A percentile compares a stretch with the other conserved stretches of the same genome.
These are phyloP conservation scores for Metschnikowia chrysomelidarum DNA, from an alignment of 805 yeast species.

Conservation along the genomic window DNA sequence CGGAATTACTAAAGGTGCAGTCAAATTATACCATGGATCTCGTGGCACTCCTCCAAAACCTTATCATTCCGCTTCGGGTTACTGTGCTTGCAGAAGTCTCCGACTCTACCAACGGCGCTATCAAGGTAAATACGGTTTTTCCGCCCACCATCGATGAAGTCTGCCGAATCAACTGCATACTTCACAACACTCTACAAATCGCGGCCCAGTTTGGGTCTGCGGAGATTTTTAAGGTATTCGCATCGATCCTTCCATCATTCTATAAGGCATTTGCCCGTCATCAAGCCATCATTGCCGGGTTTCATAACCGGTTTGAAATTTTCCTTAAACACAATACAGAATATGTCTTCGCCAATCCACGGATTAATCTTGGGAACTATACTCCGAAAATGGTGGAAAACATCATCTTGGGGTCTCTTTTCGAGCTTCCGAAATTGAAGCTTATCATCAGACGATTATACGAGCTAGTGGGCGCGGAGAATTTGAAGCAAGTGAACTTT, in stretches of 20 bases:
- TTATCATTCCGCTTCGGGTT: slow-evolving; percentile 75
- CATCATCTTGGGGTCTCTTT: slow-evolving; percentile 58
- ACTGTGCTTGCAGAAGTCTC: slow-evolving; percentile 48
- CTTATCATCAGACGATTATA: slow-evolving; percentile 63
- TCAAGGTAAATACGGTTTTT: slow-evolving; percentile 71
- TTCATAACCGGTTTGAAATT: slow-evolving; percentile 50
- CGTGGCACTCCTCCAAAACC: slow-evolving; percentile 73
- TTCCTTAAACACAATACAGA: slow-evolving; percentile 30
- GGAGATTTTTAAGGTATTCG: slow-evolving; percentile 79
- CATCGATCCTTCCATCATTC: slow-evolving; percentile 81
- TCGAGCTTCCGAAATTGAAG: slow-evolving; percentile 70
- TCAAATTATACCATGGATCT: slow-evolving; percentile 69
- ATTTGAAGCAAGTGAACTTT: slow-evolving; percentile 19
- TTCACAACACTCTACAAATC: slow-evolving; percentile 66
- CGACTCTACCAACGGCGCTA: slow-evolving; percentile 52
- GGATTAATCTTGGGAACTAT: slow-evolving; percentile 30
- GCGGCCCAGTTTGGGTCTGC: slow-evolving; percentile 69
- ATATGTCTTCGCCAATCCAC: slow-evolving; percentile 28
- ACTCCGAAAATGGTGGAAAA: slow-evolving; percentile 34
- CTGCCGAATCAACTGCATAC: slow-evolving; percentile 82
- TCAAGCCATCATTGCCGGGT: slow-evolving; percentile 82
- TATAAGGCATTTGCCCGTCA: slow-evolving; percentile 92
- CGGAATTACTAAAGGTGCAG: slow-evolving; percentile 70
- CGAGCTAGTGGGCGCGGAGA: slow-evolving; percentile 46
- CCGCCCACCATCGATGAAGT: slow-evolving; percentile 97